These are phyloP conservation scores for Zygoascus meyerae DNA, from an alignment of 1,139 yeast genomes.

Conservation along the genomic window DNA sequence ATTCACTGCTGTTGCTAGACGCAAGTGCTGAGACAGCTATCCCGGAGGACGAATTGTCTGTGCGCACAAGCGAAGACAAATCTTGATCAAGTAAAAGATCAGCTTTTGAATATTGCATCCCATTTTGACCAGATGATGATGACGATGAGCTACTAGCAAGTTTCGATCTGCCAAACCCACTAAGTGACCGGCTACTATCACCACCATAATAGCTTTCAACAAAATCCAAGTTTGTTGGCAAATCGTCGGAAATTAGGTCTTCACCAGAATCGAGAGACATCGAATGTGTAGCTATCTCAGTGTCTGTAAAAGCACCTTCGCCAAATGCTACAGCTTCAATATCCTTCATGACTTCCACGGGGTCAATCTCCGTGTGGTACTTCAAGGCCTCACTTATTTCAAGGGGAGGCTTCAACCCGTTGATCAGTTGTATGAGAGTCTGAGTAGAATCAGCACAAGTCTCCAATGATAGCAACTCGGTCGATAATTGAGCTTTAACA, in stretches of 20 bases:
- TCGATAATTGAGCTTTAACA: constrained; percentile 11
- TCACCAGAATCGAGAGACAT: constrained; percentile 12
- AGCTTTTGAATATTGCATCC: constrained; percentile 24
- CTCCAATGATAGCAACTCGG: constrained; percentile 28
- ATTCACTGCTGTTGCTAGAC: constrained; percentile 5
- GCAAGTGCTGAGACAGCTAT: neutral
- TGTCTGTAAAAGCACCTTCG: constrained; percentile 5
- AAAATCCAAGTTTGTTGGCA: constrained; percentile 30
- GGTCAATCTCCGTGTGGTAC: constrained; percentile 29
- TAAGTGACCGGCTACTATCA: constrained; percentile 18
- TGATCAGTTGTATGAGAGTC: constrained; percentile 58
- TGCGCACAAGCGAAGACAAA: constrained; percentile 16
- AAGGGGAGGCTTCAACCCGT: constrained; percentile 67
- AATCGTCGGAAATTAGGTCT: constrained; percentile 26
- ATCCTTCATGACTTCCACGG: constrained; percentile 45
- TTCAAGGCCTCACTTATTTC: constrained; percentile 45
- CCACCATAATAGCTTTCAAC: constrained; percentile 38
- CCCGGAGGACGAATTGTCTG: neutral
- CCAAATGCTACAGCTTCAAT: constrained; percentile 40
- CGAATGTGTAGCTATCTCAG: neutral
- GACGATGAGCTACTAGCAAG: constrained; percentile 16
- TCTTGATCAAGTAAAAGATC: constrained; percentile 34
- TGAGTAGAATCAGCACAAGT: constrained; percentile 84
- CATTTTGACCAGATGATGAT: constrained; percentile 8
- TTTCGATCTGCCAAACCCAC: constrained; percentile 19